Base-by-base conservation (phyloP, 768 basidiomycete species). In the Tricholoma bakamatsutake region DNA sequence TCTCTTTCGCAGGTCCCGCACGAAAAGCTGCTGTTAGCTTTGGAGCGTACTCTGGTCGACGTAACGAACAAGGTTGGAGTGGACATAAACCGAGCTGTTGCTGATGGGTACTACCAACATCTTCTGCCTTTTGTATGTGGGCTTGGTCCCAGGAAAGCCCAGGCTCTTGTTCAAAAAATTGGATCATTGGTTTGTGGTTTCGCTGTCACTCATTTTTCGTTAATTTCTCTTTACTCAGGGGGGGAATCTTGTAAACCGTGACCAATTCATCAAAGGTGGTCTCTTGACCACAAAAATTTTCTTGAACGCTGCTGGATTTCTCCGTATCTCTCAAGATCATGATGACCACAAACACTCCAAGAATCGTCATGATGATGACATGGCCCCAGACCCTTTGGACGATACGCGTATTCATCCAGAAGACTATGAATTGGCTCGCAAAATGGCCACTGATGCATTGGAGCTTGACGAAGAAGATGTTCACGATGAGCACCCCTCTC, bases 381-480 rank as follows among this genome's bases (percentile, higher is more conserved):
- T 83, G 54, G 82, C 81, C 34, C 81, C 87, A 8, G 97, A 99
- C 69, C 92, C 95, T 4, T 77, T 99, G 52, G 97, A 99, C 66
- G 85, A 86, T 65, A 98, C 95, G 35, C 90, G 97, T 17, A 92
- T 99, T 52, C 97, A 99, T 66, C 93, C 93, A 5, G 92, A 96
- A 67, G 97, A 99, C 71, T 99, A 98, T 66, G 95, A 98, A 61
- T 79, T 98, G 37, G 96, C 97, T 3, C 86, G 93, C 34, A 98
- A 98, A 76, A 97, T 99, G 94, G 96, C 96, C 35, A 90, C 92
- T 17, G 94, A 98, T 70, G 93, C 96, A 4, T 80, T 98, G 12
- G 97, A 98, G 66, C 80, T 93, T n/a, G 97, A 99, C 61, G 94
- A 96, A 64, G 97, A 98, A 69, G 97, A 99, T 72, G 80, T 93